These are phyloP conservation scores for Fraxinus quadrangulata DNA, from an alignment of 257 asterid species.

Conservation along the genomic window DNA sequence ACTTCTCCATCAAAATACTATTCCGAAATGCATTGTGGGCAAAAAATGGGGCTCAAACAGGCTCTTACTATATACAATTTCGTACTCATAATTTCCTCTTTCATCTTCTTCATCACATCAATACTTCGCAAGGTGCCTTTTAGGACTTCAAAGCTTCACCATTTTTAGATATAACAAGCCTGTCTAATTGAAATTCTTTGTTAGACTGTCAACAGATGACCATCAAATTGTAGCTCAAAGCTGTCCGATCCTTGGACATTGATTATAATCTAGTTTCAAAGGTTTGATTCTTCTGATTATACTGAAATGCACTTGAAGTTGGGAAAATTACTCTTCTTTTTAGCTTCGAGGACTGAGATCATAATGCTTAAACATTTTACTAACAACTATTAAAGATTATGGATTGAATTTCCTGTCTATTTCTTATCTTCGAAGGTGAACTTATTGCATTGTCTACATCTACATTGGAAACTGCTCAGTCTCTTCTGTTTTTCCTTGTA, in stretches of 20 bases:
- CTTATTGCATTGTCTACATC: not conserved
- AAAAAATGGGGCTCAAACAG: no score
- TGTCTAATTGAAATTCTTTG: not conserved
- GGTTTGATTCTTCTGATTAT: not conserved
- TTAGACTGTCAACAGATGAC: not conserved
- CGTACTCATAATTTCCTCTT: not conserved
- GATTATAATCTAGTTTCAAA: conserved; percentile 1
- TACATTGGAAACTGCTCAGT: not conserved
- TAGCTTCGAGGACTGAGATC: not conserved
- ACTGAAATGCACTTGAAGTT: not conserved
- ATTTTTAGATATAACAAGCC: not conserved
- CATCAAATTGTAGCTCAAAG: conserved; percentile 4
- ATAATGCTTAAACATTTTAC: not conserved
- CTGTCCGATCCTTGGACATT: not conserved
- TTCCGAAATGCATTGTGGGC: no score
- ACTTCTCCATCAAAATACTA: no score
- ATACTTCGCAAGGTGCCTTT: not conserved
- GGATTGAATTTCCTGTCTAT: not conserved
- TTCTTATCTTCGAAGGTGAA: not conserved
- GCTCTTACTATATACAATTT: not conserved
- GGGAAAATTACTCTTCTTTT: not conserved
- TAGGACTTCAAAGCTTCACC: not conserved
- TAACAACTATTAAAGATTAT: not conserved
- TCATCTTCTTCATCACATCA: not conserved
- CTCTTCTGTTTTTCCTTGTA: not conserved